Conservation (phyloP, 305 asterid genomes). For the Galium porrigens region DNA sequence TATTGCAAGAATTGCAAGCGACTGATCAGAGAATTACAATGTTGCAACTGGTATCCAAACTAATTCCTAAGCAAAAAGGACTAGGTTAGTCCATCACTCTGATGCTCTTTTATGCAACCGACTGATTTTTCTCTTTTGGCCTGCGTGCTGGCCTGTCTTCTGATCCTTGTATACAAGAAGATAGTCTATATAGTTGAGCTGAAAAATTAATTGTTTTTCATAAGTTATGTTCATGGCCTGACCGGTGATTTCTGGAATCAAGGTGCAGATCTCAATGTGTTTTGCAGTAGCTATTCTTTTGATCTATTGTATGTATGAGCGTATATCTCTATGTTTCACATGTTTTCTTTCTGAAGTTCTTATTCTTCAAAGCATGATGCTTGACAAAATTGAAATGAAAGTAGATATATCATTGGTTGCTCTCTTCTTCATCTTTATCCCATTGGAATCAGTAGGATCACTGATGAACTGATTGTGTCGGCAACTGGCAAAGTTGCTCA, state of each 20-base stretch:
- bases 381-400: background rate
- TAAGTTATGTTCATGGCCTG: background rate
- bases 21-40: constrained; percentile 68
- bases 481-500: background rate
- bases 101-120: background rate
- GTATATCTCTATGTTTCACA: background rate
- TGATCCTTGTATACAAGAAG: background rate
- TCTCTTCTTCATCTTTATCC: background rate
- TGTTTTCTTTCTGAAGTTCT: background rate
- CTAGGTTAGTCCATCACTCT: constrained; percentile 35
- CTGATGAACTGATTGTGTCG: background rate
- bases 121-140: background rate
- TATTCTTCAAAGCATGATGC: background rate
- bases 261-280: background rate
- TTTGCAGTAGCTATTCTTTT: background rate
- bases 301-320: background rate
- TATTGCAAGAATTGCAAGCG: constrained; percentile 57
- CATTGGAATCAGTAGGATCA: background rate
- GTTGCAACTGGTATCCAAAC: constrained; percentile 74
- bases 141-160: background rate
- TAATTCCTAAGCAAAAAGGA: constrained; percentile 52
- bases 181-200: background rate
- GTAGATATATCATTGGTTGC: constrained; percentile 4
- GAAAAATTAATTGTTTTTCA: background rate
- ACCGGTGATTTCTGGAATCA: background rate